These are phyloP conservation scores for Vigna angularis DNA, from an alignment of 306 rosid genomes.

Conservation along the genomic window DNA sequence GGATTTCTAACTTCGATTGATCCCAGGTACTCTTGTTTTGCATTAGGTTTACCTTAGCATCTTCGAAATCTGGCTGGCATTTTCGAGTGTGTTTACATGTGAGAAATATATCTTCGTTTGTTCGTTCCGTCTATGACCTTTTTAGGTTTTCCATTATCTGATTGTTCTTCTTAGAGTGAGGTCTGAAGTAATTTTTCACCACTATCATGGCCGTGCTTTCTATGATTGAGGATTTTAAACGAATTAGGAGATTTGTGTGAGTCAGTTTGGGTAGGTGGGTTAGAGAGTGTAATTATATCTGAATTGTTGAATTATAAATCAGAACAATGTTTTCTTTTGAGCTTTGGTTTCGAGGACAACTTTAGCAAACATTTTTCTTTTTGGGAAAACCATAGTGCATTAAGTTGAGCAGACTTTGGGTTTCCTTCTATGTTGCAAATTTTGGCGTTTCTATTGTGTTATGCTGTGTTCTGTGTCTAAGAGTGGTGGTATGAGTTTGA, in stretches of 20 bases:
- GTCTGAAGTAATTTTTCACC: background rate
- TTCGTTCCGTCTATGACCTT: background rate
- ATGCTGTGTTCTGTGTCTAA: background rate
- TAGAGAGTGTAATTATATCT: background rate
- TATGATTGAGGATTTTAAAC: background rate
- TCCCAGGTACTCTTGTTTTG: background rate
- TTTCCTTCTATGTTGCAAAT: background rate
- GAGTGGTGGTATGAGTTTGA: background rate
- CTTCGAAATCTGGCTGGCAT: background rate
- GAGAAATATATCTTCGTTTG: background rate
- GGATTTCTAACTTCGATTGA: background rate
- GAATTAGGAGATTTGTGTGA: slow-evolving; percentile 3
- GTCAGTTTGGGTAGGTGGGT: background rate
- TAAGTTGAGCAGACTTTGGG: background rate
- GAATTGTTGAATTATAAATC: background rate
- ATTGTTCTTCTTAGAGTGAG: background rate
- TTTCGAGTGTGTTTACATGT: background rate
- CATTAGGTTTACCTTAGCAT: background rate
- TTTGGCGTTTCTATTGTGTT: slow-evolving; percentile 6
- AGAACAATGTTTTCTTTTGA: background rate
- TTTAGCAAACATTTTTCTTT: slow-evolving; percentile 5
- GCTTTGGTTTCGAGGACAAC: background rate
- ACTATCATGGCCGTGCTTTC: background rate
- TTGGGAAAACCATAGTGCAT: background rate
- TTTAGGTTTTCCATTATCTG: background rate